Evolutionary conservation across 805 yeast species (phyloP), one percentile per base, ranked within the genome.

Genomic region (Candida montana): DNA sequence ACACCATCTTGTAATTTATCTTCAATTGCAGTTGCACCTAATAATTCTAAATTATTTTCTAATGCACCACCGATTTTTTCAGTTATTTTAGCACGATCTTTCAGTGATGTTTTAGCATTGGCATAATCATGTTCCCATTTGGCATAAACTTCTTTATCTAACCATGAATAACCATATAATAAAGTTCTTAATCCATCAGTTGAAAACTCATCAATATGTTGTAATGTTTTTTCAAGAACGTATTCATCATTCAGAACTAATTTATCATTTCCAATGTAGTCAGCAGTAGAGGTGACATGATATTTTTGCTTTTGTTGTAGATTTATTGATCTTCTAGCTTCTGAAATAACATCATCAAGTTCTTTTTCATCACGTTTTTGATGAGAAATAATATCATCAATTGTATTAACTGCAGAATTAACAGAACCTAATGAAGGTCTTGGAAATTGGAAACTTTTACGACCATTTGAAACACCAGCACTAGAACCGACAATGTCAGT

Each of bases 1-100:
- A 93, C 99, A n/a, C 99, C 99, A 19, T 81, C 83, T 64, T 93
- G 99, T 31, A 93, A 70, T 57, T 91, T 93, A 58, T 93, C 99
- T 59, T 93, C 99, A 47, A 93, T 93, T 0, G 98, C 99, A 5
- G 97, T 89, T 4, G 95, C 96, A 5, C 99, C 99, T 8, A 82
- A 60, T 7, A 93, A 64, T 41, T 73, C 79, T 30, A 91, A 65
- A n/a, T 73, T 71, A 10, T 59, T 63, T 61, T 93, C 99, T 41
- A 93, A 67, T 37, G 68, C 59, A 35, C 74, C 83, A 17, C 97
- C 98, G 3, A 80, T 77, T 21, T 65, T 67, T 48, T 85, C 95
- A 33, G 90, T 77, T 50, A 78, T 69, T 35, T 67, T 62, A 4
- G 79, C 70, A 37, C 99, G 75, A 50, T 88, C 75, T 1, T 64